Evolutionary conservation across 2,329 filamentous ascomycete species (phyloP).

Genomic region (Stagonosporopsis rhizophila): DNA sequence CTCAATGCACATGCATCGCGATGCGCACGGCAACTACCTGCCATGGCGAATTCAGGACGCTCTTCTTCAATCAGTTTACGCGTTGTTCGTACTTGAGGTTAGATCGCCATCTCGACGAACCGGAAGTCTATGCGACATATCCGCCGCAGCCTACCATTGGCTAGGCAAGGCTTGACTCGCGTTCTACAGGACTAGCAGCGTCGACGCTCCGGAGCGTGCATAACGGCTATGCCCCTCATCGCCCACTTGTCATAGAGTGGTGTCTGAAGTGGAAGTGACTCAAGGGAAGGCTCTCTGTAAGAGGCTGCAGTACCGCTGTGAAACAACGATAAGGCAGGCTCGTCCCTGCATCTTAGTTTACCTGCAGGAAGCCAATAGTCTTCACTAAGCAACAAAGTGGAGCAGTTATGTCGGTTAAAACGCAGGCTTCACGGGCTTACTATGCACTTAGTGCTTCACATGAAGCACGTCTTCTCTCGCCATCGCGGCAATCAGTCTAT

Average conservation of each 20-base stretch:
- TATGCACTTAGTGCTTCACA: slow-evolving; percentile 33
- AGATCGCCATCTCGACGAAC: slow-evolving; percentile 42
- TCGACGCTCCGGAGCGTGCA: slow-evolving; percentile 34
- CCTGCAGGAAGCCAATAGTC: slow-evolving; percentile 36
- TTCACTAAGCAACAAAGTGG: slow-evolving; percentile 10
- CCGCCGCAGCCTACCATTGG: slow-evolving; percentile 24
- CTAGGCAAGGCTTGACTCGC: slow-evolving; percentile 31
- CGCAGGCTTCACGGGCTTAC: slow-evolving; percentile 44
- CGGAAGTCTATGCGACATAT: slow-evolving; percentile 14
- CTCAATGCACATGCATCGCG: slow-evolving; percentile 45
- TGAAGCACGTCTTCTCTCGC: slow-evolving; percentile 4
- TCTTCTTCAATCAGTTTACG: slow-evolving; percentile 46
- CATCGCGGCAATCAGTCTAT: not conserved
- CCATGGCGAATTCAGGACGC: slow-evolving; percentile 41
- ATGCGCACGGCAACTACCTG: slow-evolving; percentile 40
- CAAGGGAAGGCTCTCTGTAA: slow-evolving; percentile 37
- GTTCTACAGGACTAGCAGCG: slow-evolving; percentile 44
- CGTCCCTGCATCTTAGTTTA: slow-evolving; percentile 26
- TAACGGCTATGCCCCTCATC: slow-evolving; percentile 25
- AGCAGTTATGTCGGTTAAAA: slow-evolving; percentile 7
- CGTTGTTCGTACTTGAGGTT: slow-evolving; percentile 40
- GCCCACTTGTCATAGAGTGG: slow-evolving; percentile 32
- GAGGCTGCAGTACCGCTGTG: slow-evolving; percentile 35
- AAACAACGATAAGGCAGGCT: slow-evolving; percentile 50
- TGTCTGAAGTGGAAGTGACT: slow-evolving; percentile 27